phyloP scores from a whole-genome alignment of 805 yeast genomes.

The Ogataea glucozyma region DNA sequence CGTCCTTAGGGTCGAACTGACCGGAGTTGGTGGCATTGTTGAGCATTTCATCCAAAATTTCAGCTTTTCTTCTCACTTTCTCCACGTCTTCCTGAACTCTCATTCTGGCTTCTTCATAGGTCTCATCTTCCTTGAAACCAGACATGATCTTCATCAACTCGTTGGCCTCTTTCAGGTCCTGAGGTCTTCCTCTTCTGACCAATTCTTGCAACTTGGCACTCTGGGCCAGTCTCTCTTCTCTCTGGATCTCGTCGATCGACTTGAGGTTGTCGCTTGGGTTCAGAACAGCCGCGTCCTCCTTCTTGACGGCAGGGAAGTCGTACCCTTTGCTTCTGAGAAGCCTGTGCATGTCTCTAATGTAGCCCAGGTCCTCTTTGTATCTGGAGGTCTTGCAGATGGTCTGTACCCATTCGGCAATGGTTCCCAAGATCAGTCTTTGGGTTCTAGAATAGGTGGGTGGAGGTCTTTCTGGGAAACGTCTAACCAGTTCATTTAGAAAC shows the following conservation, averaged over 20 bases:
- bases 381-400: slow-evolving; percentile 88
- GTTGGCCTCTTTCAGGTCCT: slow-evolving; percentile 94
- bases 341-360: slow-evolving; percentile 94
- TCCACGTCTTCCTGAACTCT: slow-evolving; percentile 82
- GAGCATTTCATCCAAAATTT: slow-evolving; percentile 85
- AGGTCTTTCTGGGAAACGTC: slow-evolving; percentile 92
- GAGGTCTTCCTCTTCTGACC: slow-evolving; percentile 92
- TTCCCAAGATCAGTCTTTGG: slow-evolving; percentile 82
- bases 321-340: slow-evolving; percentile 88
- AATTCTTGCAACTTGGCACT: slow-evolving; percentile 94
- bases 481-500: slow-evolving; percentile 88
- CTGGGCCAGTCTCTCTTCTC: slow-evolving; percentile 90
- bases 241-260: slow-evolving; percentile 85
- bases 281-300: slow-evolving; percentile 89
- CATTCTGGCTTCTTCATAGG: slow-evolving; percentile 68
- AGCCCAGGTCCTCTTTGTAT: slow-evolving; percentile 88
- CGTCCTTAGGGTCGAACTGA: slow-evolving; percentile 48
- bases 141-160: slow-evolving; percentile 97
- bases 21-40: slow-evolving; percentile 46
- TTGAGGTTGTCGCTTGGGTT: slow-evolving; percentile 86
- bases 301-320: slow-evolving; percentile 85
- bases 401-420: slow-evolving; percentile 96
- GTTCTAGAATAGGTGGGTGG: slow-evolving; percentile 80
- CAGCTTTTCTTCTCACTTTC: slow-evolving; percentile 81
- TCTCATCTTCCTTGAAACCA: slow-evolving; percentile 86